phyloP scores from a whole-genome alignment of 1,284 basidiomycete species.

The Quambalaria eucalypti region DNA sequence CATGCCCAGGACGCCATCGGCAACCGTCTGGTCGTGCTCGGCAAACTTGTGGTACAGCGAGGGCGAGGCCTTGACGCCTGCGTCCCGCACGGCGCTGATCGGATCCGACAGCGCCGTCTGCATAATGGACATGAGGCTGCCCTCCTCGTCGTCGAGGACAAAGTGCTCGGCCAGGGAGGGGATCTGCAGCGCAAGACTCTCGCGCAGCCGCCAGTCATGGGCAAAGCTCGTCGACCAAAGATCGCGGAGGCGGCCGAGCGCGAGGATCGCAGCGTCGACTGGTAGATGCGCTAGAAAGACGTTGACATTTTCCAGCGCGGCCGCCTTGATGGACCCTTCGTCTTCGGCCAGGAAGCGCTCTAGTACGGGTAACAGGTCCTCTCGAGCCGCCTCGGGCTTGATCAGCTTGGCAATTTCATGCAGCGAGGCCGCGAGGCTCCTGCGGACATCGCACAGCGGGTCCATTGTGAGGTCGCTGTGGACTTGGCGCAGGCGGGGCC shows the following conservation, averaged over 20 bases:
- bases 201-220: conserved; percentile 74
- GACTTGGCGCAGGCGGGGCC: conserved; percentile 64
- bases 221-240: conserved; percentile 60
- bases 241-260: conserved; percentile 56
- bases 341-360: conserved; percentile 56
- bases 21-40: conserved; percentile 29
- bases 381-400: conserved; percentile 59
- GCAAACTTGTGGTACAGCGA: conserved; percentile 29
- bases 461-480: conserved; percentile 61
- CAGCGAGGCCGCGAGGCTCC: conserved; percentile 72
- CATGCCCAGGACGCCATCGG: conserved; percentile 41
- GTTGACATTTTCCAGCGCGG: conserved; percentile 50
- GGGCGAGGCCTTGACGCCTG: conserved; percentile 54
- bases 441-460: conserved; percentile 56
- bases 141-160: conserved; percentile 45
- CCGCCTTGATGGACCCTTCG: conserved; percentile 59
- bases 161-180: conserved; percentile 51
- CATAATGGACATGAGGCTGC: conserved; percentile 52
- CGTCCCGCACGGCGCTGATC: conserved; percentile 74
- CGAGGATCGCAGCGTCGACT: conserved; percentile 51
- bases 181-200: conserved; percentile 59
- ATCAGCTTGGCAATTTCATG: conserved; percentile 84
- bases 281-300: conserved; percentile 54
- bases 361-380: conserved; percentile 70
- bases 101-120: conserved; percentile 64